Evolutionary conservation across 2,329 filamentous ascomycete species (phyloP), one percentile per base, ranked within the genome.

Genomic region (Chaetomium sp.): DNA sequence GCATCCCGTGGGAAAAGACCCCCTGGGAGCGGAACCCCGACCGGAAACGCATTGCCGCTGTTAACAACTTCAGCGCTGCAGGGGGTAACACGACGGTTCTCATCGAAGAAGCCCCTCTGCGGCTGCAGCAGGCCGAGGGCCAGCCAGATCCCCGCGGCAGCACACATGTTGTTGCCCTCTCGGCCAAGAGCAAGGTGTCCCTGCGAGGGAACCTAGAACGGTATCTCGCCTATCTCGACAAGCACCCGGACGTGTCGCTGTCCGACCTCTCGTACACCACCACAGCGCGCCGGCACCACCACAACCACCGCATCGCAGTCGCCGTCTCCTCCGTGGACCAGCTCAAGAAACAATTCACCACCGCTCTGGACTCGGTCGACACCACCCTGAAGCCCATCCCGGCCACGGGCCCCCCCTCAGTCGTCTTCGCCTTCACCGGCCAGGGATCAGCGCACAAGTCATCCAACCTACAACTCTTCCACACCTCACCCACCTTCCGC

Each of bases 11-110:
- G 38, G 14, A 59, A 37, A 46, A 52, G 2, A 54, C 37, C 9
- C n/a, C 8, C 1, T 60, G 56, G 57, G 9, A 33, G 12, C 35
- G 14, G 5, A 11, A 11, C 14, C 6, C 9, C 42, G 40, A 19
- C 36, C 34, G 12, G 11, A 9, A 27, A 34, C 33, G 76, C 14
- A 68, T 72, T 6, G 70, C 77, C 4, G 78, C 79, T 52, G 67
- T 86, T 55, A 88, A 88, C 71, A 87, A 86, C 70, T 88, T 87
- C 65, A 80, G 79, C 56, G 86, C 85, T 3, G 83, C 85, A 50
- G 85, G 85, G 60, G 85, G 86, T 36, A 89, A 89, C 69, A 86
- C 84, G 1, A 79, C 82, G 9, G 66, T 88, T 32, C 68, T 88
- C 6, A 64, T 88, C 1, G 81, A 87, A 64, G 84, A 87, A 58